Evolutionary conservation across 2,329 filamentous ascomycete genomes (phyloP), one percentile per base, ranked within the genome.

Genomic region (Penicillium brasilianum): DNA sequence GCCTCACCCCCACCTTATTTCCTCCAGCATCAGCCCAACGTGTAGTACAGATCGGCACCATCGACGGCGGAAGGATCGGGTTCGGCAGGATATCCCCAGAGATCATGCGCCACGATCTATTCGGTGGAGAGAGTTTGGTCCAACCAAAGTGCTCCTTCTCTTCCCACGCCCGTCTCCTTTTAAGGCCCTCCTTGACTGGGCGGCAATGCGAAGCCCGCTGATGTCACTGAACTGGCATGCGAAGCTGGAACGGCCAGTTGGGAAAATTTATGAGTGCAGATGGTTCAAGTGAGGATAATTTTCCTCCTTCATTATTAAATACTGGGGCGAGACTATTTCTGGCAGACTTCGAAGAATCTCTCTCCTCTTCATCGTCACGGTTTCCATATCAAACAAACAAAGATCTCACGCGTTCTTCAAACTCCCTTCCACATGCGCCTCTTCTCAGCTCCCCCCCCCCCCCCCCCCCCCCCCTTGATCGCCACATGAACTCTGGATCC

Each of bases 381-480:
- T 13, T 8, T 22, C n/a, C 18, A 43, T 43, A 43, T 43, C 39
- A 30, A 48, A 50, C 16, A 49, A 32, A 49, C 46, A 34, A 50
- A 34, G 46, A 32, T 10, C 8, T 32, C 28, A 34, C 28, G 8
- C 28, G 4, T 28, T 49, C 25, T 32, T 49, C 7, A 14, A 50
- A 50, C 48, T 50, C 48, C n/a, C 39, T 20, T n/a, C 39, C 39
- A 43, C 39, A 43, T 36, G 14, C 34, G 32, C 25, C 22, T 32
- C 28, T 32, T 16, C 44, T 5, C n/a, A 34, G 28, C 28, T 20
- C 28, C 34, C 48, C 48, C 48, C 48, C 48, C 48, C 48, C 48
- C 48, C 48, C 48, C 48, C 48, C 48, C 48, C 48, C 48, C n/a
- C 48, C 48, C 48, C 48, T 50, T 50, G 48, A 34, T 50, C 48